A percentile compares a stretch with the other conserved stretches of the same genome.
Conservation (phyloP, 176 grass and related monocot species). For the Musa acuminata region DNA sequence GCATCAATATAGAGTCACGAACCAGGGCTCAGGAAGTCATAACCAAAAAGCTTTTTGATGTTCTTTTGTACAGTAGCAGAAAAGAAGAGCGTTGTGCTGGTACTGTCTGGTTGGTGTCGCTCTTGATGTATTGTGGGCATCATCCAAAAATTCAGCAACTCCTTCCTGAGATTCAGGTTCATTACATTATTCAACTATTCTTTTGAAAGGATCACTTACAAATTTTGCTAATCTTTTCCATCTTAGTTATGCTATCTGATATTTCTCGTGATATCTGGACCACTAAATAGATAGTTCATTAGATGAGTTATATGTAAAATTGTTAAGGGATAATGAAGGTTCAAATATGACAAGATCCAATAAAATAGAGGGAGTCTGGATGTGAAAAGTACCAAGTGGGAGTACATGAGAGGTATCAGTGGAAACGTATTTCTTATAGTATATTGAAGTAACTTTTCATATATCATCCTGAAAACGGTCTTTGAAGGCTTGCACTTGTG, state of each 20-base stretch:
- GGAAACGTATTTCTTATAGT: too few species aligned
- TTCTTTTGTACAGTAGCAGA: slow-evolving; percentile 78
- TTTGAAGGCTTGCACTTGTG: too few species aligned
- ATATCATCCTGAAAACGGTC: too few species aligned
- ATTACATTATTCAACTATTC: neutral
- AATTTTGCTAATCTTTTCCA: neutral
- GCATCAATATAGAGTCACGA: slow-evolving; percentile 45
- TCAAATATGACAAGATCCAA: neutral
- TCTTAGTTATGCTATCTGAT: neutral
- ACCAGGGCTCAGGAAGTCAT: slow-evolving; percentile 55
- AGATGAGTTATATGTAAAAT: neutral
- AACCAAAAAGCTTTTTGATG: slow-evolving; percentile 72
- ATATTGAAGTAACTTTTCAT: too few species aligned
- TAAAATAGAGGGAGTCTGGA: neutral
- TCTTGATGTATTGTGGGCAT: slow-evolving; percentile 82
- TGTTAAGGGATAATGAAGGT: neutral
- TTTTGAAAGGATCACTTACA: neutral
- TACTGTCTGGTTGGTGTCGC: slow-evolving; percentile 91
- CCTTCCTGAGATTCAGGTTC: slow-evolving; percentile 90
- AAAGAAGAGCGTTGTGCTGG: slow-evolving; percentile 91
- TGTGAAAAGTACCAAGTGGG: too few species aligned
- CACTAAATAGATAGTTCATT: neutral
- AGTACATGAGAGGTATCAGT: too few species aligned
- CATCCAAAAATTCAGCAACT: slow-evolving; percentile 84
- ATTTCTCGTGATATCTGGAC: neutral